phyloP scores from a whole-genome alignment of 2,329 filamentous ascomycete species.

The Ascochyta viciae-villosae region DNA sequence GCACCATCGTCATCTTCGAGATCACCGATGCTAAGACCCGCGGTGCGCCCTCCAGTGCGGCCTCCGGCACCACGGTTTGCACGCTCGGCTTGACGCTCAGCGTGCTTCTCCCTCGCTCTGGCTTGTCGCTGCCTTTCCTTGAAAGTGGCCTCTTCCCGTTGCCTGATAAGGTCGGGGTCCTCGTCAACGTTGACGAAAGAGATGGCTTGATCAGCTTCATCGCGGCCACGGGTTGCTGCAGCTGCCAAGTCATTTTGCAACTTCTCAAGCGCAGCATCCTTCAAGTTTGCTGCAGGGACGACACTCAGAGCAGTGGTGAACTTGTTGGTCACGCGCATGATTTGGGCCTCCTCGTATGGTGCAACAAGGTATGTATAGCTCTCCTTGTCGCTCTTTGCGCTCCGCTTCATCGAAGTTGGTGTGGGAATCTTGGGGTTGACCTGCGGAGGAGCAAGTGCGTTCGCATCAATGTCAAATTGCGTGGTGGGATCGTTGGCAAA shows the following conservation, averaged over 20 bases:
- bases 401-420: constrained; percentile 48
- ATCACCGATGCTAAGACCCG: constrained; percentile 62
- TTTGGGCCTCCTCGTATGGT: constrained; percentile 70
- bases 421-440: constrained; percentile 58
- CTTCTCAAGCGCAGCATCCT: constrained; percentile 74
- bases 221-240: constrained; percentile 60
- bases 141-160: constrained; percentile 75
- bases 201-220: constrained; percentile 58
- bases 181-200: constrained; percentile 74
- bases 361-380: constrained; percentile 79
- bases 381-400: constrained; percentile 61
- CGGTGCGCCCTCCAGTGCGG: constrained; percentile 60
- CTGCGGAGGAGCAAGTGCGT: constrained; percentile 69
- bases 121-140: constrained; percentile 71
- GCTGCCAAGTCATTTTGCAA: constrained; percentile 72
- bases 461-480: constrained; percentile 77
- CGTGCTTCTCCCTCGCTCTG: constrained; percentile 71
- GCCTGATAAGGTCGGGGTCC: constrained; percentile 78
- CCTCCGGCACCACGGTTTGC: constrained; percentile 55
- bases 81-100: constrained; percentile 68
- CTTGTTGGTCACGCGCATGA: constrained; percentile 77
- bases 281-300: constrained; percentile 69
- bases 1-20: constrained; percentile 65
- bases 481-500: constrained; percentile 71
- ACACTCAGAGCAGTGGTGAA: constrained; percentile 76